Conservation (phyloP, 2,329 filamentous ascomycete genomes). For the Sclerotinia minor region DNA sequence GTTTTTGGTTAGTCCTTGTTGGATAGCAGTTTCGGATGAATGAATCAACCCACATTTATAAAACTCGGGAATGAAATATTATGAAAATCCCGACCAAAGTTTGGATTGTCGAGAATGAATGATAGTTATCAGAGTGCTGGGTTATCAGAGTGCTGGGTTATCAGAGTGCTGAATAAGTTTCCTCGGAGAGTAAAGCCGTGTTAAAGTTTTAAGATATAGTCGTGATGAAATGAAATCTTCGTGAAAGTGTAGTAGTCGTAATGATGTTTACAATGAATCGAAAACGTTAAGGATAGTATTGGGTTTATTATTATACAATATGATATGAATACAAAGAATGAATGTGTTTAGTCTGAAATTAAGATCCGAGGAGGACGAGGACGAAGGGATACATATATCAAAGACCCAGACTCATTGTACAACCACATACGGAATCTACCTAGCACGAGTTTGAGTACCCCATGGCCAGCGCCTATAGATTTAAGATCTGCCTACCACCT, state of each 20-base stretch:
- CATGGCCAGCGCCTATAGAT: slow-evolving; percentile 14
- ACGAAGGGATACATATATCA: slow-evolving; percentile 13
- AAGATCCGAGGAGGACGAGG: neutral
- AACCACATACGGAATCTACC: slow-evolving; percentile 11
- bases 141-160: no score
- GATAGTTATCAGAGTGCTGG: no score
- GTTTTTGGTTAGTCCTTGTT: neutral
- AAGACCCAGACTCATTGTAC: neutral
- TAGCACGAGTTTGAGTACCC: neutral
- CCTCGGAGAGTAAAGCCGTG: neutral
- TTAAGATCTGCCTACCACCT: slow-evolving; percentile 13
- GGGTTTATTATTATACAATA: slow-evolving; percentile 13
- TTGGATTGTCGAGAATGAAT: neutral
- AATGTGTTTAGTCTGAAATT: neutral
- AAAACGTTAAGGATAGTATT: slow-evolving; percentile 14
- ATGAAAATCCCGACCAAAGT: neutral
- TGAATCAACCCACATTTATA: neutral
- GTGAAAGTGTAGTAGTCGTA: neutral
- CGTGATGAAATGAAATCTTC: neutral
- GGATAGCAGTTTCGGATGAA: no score
- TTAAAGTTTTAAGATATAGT: neutral
- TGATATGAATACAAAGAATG: slow-evolving; percentile 1
- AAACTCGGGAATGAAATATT: neutral
- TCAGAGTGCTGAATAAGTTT: neutral
- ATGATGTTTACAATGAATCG: neutral